These are phyloP conservation scores for Cryptococcus sp. DNA, from an alignment of 1,284 basidiomycete genomes.

Conservation along the genomic window DNA sequence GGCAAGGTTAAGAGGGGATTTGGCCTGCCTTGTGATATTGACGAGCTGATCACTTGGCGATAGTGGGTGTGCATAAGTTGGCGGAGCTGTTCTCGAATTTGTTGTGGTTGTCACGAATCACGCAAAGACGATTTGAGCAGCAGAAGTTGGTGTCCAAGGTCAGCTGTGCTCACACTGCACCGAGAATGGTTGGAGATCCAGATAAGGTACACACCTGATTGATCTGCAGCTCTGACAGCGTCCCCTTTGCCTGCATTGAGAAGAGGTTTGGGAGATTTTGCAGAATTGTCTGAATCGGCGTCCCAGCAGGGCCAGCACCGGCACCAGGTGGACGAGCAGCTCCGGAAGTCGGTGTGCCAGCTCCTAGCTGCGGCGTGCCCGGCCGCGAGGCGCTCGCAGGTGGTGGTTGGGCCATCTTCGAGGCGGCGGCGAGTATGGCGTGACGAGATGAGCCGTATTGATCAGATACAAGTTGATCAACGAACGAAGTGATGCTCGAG, in stretches of 20 bases:
- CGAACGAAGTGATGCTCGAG: too few relatives aligned
- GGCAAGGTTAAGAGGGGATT: conserved; percentile 25
- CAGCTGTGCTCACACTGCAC: not conserved
- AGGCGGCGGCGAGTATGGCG: too few relatives aligned
- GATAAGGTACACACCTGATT: conserved; percentile 15
- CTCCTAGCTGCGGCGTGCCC: not conserved
- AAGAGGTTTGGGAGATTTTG: conserved; percentile 23
- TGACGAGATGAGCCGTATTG: too few relatives aligned
- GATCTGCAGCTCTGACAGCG: conserved; percentile 12
- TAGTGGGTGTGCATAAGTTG: conserved; percentile 18
- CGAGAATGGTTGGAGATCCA: not conserved
- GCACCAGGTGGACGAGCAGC: conserved; percentile 2
- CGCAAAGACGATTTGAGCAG: too few relatives aligned
- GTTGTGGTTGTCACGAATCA: too few relatives aligned
- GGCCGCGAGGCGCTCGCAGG: not conserved
- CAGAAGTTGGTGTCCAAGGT: too few relatives aligned
- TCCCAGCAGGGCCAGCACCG: conserved; percentile 1
- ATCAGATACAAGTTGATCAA: too few relatives aligned
- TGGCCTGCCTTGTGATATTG: conserved; percentile 6
- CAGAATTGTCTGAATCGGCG: conserved; percentile 18
- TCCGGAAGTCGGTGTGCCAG: not conserved
- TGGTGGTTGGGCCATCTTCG: not conserved
- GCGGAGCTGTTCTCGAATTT: conserved; percentile 6
- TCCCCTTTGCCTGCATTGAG: conserved; percentile 13
- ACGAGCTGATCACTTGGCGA: conserved; percentile 16